Conservation (phyloP, 2,329 filamentous ascomycete species). For the Aureobasidium sp. region DNA sequence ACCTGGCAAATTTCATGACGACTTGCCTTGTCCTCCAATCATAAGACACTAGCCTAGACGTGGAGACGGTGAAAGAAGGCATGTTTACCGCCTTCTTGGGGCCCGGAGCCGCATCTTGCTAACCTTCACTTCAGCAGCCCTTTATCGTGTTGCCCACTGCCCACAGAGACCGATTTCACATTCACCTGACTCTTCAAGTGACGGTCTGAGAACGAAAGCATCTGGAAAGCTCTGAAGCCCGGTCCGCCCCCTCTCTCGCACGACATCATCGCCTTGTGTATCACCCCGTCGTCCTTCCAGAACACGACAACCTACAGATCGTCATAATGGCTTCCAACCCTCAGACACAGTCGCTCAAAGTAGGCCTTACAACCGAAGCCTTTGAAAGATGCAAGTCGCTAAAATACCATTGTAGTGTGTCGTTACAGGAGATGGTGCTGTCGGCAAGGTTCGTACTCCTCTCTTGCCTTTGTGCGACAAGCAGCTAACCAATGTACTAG, state of each 20-base stretch:
- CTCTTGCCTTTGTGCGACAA: conserved; percentile 3
- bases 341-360: conserved; percentile 87
- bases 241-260: neutral
- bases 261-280: conserved; percentile 3
- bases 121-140: conserved; percentile 1
- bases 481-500: conserved; percentile 38
- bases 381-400: conserved; percentile 2
- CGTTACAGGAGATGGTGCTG: conserved; percentile 97
- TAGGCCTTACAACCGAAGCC: conserved; percentile 30
- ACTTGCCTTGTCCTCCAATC: neutral
- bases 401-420: conserved; percentile 60
- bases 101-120: conserved; percentile 1
- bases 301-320: neutral
- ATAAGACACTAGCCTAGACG: neutral
- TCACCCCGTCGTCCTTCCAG: neutral
- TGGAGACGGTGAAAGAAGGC: conserved; percentile 8
- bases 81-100: conserved; percentile 8
- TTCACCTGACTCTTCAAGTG: neutral
- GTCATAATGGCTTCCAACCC: conserved; percentile 60
- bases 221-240: neutral
- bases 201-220: neutral
- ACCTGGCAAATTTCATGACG: neutral
- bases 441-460: conserved; percentile 73
- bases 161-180: neutral
- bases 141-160: neutral